Base-by-base conservation (phyloP, 164 flowering plant species). In the Piper betle region DNA sequence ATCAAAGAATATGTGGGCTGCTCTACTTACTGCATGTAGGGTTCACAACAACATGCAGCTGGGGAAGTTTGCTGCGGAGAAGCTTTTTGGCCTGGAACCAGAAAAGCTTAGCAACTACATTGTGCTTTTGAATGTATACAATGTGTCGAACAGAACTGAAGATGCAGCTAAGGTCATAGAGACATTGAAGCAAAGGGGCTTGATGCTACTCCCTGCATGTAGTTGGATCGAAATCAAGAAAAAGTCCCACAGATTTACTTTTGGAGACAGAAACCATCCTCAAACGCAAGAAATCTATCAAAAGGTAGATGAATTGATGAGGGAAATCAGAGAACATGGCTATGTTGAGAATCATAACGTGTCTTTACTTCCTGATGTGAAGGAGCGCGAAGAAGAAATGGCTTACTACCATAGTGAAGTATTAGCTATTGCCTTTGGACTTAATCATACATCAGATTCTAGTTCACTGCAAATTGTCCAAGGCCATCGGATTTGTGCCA, bases 1-100 rank as follows among this genome's bases (percentile, higher is more conserved):
- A 15, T 86, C 86, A 0, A 69, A 71, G 52, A 88, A 86, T 57
- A 88, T 88, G 93, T 91, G 97, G 96, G 91, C 89, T 56, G 91
- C 97, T 39, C 73, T 86, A 70, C 74, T 91, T 55, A 86, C 84
- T 55, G 93, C 96, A 57, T 84, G 87, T 68, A 73, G 96, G 69
- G 69, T 80, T 58, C 84, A 86, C 66, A 80, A 76, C 68, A 81
- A 91, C 61, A 63, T 84, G 4, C 86, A 80, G 71, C 86, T 91
- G 16, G 97, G 96, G 13, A 84, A 77, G 72, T 77, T 81, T 63
- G 93, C 97, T 15, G 97, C 97, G 5, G 89, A 91, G 75, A 82
- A 78, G 60, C 79, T 88, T 37, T 82, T 80, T 37, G 81, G 80
- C 42, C 77, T 86, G 86, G 88, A 73, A 60, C 91, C 96, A 4